Evolutionary conservation across 805 yeast genomes (phyloP).

Genomic region (Sporopachydermia quercuum): DNA sequence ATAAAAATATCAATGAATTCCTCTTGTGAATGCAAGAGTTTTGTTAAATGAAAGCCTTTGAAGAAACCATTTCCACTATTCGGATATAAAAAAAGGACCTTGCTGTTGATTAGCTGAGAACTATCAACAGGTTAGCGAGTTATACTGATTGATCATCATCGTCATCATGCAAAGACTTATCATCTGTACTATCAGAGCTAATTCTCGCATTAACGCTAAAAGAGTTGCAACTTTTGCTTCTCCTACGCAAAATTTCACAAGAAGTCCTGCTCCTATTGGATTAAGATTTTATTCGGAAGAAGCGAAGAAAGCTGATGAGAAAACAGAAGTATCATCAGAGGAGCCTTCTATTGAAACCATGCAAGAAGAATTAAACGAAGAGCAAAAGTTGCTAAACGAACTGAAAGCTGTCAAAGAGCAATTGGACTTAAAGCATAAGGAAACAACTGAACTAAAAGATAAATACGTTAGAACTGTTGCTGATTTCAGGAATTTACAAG

Average conservation of each 20-base stretch:
- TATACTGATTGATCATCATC: no score
- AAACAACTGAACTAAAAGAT: constrained; percentile 70
- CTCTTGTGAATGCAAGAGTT: no score
- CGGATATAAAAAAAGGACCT: no score
- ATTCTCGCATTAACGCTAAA: not conserved
- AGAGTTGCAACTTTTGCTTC: no score
- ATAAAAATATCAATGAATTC: no score
- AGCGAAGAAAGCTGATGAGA: constrained; percentile 8
- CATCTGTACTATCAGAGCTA: constrained; percentile 9
- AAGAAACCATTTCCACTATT: no score
- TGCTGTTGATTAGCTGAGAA: no score
- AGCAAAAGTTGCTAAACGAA: constrained; percentile 6
- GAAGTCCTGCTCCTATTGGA: no score
- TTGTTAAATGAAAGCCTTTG: no score
- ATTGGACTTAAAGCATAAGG: constrained; percentile 48
- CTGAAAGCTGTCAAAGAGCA: constrained; percentile 28
- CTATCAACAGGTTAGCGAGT: no score
- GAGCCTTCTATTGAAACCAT: constrained; percentile 6
- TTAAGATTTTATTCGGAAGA: constrained; percentile 14
- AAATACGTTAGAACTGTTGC: constrained; percentile 73
- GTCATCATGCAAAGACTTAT: not conserved
- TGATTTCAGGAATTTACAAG: constrained; percentile 86
- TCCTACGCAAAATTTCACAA: no score
- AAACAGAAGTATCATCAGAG: not conserved
- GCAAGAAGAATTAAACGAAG: constrained; percentile 6